A percentile compares a stretch with the other conserved stretches of the same genome.
Evolutionary conservation across 495 filamentous ascomycete genomes (phyloP).

Genomic region (Saxispiralis lemnorum): DNA sequence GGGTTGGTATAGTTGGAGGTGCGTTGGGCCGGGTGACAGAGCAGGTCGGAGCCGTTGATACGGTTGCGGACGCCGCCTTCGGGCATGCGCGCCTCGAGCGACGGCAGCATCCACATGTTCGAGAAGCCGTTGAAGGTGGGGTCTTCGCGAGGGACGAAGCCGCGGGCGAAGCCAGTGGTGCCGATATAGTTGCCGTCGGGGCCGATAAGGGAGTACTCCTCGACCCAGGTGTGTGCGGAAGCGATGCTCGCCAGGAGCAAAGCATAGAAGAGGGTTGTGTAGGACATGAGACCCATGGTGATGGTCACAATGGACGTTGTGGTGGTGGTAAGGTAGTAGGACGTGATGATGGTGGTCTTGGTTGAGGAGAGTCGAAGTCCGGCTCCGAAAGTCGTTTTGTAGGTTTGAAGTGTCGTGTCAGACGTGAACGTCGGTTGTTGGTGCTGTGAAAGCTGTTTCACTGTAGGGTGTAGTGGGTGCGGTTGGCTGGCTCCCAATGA

Average conservation of each 20-base stretch:
- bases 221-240: conserved; percentile 61
- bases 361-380: no score
- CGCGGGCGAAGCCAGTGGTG: conserved; percentile 46
- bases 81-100: conserved; percentile 6
- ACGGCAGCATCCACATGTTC: conserved; percentile 35
- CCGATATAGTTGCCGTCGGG: conserved; percentile 59
- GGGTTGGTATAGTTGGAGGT: conserved; percentile 33
- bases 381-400: no score
- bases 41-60: conserved; percentile 25
- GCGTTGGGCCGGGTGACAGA: conserved; percentile 40
- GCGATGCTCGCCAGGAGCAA: conserved; percentile 15
- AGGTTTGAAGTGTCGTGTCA: no score
- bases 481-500: no score
- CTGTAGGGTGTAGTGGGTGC: no score
- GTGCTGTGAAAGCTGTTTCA: no score
- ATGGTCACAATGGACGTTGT: no score
- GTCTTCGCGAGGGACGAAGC: conserved; percentile 34
- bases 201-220: conserved; percentile 49
- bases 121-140: conserved; percentile 32
- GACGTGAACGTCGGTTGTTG: no score
- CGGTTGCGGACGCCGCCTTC: conserved; percentile 19
- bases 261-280: conserved; percentile 17
- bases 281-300: background rate
- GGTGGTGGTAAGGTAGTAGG: no score
- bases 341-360: no score